These are phyloP conservation scores for Candida glucosophila DNA, from an alignment of 1,139 yeast species.

Conservation along the genomic window DNA sequence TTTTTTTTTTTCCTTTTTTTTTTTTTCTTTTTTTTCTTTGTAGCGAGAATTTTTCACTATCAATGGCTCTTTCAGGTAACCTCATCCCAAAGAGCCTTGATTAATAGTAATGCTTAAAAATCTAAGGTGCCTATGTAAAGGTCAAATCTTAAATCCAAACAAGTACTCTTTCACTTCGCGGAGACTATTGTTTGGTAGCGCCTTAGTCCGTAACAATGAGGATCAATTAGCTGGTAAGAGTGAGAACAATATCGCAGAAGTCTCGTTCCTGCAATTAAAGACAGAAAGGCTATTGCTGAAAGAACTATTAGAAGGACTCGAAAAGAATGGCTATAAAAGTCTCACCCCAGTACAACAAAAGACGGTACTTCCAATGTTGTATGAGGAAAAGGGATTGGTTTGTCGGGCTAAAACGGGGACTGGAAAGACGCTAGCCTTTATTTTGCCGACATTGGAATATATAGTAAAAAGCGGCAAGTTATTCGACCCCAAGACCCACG, in stretches of 20 bases:
- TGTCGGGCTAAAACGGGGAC: constrained; percentile 94
- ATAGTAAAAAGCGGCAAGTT: constrained; percentile 46
- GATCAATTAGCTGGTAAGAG: background rate
- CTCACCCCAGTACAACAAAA: constrained; percentile 78
- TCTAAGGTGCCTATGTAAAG: too few relatives aligned
- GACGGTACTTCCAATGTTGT: constrained; percentile 59
- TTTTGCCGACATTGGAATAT: constrained; percentile 63
- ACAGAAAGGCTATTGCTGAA: constrained; percentile 2
- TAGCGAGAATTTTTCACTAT: too few relatives aligned
- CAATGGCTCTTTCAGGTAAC: too few relatives aligned
- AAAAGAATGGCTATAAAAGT: constrained; percentile 31
- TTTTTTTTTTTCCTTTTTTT: too few relatives aligned
- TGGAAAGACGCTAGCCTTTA: constrained; percentile 86
- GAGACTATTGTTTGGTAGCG: too few relatives aligned
- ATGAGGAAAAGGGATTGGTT: constrained; percentile 54
- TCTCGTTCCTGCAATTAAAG: background rate
- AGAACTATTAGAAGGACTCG: constrained; percentile 21
- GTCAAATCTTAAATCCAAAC: too few relatives aligned
- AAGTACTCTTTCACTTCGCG: too few relatives aligned
- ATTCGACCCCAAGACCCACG: constrained; percentile 36
- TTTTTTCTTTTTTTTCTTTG: too few relatives aligned
- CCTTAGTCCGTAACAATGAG: too few relatives aligned
- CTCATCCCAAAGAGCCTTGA: too few relatives aligned
- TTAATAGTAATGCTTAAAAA: too few relatives aligned
- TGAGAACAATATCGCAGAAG: background rate